Percentiles rank a stretch among this genome's conserved stretches.
phyloP scores from a whole-genome alignment of 2,329 filamentous ascomycete species.

The Fusarium paranaense region DNA sequence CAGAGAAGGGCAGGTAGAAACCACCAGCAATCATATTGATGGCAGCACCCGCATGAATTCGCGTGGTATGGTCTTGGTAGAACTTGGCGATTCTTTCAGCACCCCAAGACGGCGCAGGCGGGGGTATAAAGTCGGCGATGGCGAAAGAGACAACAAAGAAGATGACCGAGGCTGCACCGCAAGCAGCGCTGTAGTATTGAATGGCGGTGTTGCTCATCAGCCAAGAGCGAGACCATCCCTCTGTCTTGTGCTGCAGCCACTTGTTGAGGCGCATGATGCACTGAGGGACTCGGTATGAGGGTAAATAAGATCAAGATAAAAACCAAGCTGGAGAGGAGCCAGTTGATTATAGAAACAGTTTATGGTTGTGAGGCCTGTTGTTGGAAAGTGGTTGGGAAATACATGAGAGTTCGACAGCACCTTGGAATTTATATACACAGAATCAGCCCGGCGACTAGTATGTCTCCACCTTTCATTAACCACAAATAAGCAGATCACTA shows the following conservation, averaged over 20 bases:
- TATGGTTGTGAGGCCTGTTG: too few species aligned
- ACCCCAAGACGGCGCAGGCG: conserved; percentile 9
- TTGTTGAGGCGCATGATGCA: conserved; percentile 1
- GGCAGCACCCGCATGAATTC: conserved; percentile 19
- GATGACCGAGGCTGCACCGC: conserved; percentile 14
- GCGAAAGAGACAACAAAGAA: conserved; percentile 13
- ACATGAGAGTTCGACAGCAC: too few species aligned
- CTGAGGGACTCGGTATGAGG: neutral
- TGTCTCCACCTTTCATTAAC: too few species aligned
- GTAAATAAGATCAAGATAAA: too few species aligned
- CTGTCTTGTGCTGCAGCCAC: neutral
- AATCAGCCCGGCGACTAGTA: too few species aligned
- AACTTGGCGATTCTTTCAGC: conserved; percentile 17
- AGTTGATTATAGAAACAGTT: too few species aligned
- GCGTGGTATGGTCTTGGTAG: conserved; percentile 14
- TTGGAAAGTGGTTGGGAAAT: too few species aligned
- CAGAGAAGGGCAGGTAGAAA: conserved; percentile 22
- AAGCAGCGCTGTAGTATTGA: conserved; percentile 19
- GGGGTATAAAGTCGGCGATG: conserved; percentile 18
- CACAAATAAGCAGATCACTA: too few species aligned
- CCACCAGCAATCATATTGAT: conserved; percentile 25
- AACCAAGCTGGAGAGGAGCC: too few species aligned
- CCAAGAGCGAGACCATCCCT: conserved; percentile 7
- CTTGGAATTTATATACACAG: too few species aligned
- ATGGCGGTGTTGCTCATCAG: conserved; percentile 16